Evolutionary conservation across 2,329 filamentous ascomycete genomes (phyloP).

Genomic region (Biscogniauxia mediterranea): DNA sequence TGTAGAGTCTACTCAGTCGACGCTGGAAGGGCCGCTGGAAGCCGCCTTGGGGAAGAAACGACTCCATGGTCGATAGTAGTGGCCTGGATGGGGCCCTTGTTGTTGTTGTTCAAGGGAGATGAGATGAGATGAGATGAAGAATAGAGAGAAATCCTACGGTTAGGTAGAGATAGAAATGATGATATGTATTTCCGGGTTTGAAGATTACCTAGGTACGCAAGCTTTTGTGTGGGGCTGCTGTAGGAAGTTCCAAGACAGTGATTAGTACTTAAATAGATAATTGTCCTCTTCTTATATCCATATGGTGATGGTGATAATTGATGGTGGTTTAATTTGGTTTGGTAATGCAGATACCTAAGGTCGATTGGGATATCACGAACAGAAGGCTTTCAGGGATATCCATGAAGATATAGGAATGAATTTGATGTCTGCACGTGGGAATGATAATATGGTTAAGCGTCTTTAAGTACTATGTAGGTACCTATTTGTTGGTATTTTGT

Average conservation of each 20-base stretch:
- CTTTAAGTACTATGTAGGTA: too few relatives aligned
- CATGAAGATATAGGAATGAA: too few relatives aligned
- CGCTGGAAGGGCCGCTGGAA: constrained; percentile 59
- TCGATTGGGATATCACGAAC: too few relatives aligned
- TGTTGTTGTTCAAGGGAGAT: neutral
- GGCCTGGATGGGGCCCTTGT: neutral
- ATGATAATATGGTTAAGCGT: too few relatives aligned
- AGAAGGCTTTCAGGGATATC: too few relatives aligned
- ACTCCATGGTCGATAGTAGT: constrained; percentile 42
- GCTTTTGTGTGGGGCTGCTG: neutral
- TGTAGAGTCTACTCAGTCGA: constrained; percentile 70
- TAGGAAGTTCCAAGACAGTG: neutral
- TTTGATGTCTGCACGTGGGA: too few relatives aligned
- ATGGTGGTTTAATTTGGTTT: neutral
- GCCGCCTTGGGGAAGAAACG: constrained; percentile 49
- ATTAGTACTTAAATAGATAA: neutral
- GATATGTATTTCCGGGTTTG: neutral
- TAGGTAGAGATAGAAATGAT: neutral
- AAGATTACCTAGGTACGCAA: too few relatives aligned
- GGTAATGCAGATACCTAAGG: too few relatives aligned
- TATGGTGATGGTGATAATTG: neutral
- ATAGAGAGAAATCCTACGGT: too few relatives aligned
- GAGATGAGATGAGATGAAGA: neutral
- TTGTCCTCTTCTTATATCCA: neutral
- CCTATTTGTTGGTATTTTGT: too few relatives aligned